These are phyloP conservation scores for Eleusine coracana DNA, from an alignment of 176 grass and related monocot species.

Conservation along the genomic window DNA sequence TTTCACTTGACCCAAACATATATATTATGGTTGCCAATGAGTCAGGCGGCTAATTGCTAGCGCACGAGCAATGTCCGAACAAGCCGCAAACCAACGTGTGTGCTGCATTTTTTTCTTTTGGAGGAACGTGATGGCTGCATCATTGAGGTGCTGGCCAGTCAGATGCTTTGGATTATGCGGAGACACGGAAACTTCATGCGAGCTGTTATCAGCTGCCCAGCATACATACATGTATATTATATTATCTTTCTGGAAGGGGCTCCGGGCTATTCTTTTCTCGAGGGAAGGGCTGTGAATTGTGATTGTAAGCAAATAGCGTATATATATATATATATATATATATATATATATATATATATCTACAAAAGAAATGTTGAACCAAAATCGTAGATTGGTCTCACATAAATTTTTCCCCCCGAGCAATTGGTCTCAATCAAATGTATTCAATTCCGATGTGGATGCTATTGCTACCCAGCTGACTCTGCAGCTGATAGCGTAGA, in stretches of 20 bases:
- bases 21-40: background rate
- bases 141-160: background rate
- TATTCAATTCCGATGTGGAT: too few relatives aligned
- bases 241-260: background rate
- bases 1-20: too few relatives aligned
- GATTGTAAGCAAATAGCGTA: too few relatives aligned
- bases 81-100: background rate
- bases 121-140: background rate
- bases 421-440: too few relatives aligned
- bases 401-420: too few relatives aligned
- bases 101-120: background rate
- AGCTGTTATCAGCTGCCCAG: background rate
- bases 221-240: background rate
- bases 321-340: too few relatives aligned
- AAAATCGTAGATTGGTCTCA: too few relatives aligned
- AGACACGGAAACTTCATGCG: constrained; percentile 12
- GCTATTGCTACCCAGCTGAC: too few relatives aligned
- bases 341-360: too few relatives aligned
- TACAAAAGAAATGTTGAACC: too few relatives aligned
- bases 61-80: background rate
- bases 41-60: background rate
- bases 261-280: background rate
- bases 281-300: background rate
- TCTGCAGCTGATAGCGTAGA: too few relatives aligned
- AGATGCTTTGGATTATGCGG: constrained; percentile 11